Percentiles rank a stretch among this genome's conserved stretches.
Conservation (phyloP, 2,329 filamentous ascomycete species). For the Plenodomus lindquistii region DNA sequence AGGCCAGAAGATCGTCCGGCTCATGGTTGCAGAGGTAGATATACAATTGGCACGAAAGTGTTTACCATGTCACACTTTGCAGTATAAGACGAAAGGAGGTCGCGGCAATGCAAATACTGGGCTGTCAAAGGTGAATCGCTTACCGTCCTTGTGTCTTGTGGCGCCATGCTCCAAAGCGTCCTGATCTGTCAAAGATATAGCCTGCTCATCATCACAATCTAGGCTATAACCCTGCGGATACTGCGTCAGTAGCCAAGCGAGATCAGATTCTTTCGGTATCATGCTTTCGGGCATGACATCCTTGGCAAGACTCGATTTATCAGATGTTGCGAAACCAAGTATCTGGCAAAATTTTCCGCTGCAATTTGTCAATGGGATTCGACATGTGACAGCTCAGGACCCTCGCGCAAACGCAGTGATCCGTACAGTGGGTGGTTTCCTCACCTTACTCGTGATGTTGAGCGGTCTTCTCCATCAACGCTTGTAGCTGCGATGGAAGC, state of each 20-base stretch:
- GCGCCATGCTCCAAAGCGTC: background rate
- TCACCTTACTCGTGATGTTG: constrained; percentile 2
- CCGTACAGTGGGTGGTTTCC: background rate
- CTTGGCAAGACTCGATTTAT: constrained; percentile 2
- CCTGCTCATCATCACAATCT: constrained; percentile 4
- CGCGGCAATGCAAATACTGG: no score
- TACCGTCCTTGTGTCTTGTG: background rate
- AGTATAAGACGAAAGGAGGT: no score
- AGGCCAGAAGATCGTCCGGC: no score
- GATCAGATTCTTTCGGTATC: constrained; percentile 6
- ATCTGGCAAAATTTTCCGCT: constrained; percentile 16
- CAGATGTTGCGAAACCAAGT: constrained; percentile 15
- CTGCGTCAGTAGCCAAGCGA: constrained; percentile 8
- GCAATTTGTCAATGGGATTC: background rate
- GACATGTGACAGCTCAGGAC: background rate
- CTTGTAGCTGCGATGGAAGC: constrained; percentile 13
- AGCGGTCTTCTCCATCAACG: background rate
- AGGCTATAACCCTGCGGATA: constrained; percentile 11
- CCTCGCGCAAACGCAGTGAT: background rate
- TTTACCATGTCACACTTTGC: no score
- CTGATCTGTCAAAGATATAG: background rate
- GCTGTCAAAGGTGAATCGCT: background rate
- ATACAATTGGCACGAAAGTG: no score
- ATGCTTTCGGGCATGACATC: constrained; percentile 4
- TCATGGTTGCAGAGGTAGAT: no score